Conservation (phyloP, 345 rosid species). For the Hevea brasiliensis region DNA sequence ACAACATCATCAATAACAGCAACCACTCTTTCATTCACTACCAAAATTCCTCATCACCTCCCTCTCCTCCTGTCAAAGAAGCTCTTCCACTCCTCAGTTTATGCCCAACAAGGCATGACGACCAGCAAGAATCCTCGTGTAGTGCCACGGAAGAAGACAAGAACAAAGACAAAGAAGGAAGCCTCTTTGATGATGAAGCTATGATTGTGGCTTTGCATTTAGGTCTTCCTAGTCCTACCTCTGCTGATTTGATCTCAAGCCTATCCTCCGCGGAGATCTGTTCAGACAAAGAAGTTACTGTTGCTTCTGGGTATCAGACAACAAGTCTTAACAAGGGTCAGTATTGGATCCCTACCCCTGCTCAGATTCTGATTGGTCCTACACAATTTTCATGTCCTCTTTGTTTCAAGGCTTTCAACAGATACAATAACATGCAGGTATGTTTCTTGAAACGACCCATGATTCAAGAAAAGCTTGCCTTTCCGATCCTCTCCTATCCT, state of each 20-base stretch:
- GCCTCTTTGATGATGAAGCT: constrained; percentile 32
- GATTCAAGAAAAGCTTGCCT: constrained; percentile 21
- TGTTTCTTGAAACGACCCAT: background rate
- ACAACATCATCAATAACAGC: constrained; percentile 19
- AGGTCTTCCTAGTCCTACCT: constrained; percentile 62
- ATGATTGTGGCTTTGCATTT: constrained; percentile 81
- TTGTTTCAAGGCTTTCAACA: constrained; percentile 97
- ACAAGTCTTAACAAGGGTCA: constrained; percentile 62
- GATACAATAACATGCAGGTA: constrained; percentile 99
- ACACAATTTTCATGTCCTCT: constrained; percentile 98
- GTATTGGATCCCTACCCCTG: constrained; percentile 99
- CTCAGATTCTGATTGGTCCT: constrained; percentile 96
- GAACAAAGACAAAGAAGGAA: constrained; percentile 35
- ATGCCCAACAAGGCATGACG: constrained; percentile 59
- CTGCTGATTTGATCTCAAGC: constrained; percentile 43
- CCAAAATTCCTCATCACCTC: constrained; percentile 31
- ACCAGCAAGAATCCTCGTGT: constrained; percentile 25
- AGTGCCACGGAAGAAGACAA: constrained; percentile 49
- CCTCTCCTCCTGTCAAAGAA: constrained; percentile 80
- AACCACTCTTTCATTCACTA: constrained; percentile 23
- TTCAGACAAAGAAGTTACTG: constrained; percentile 46
- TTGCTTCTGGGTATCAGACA: constrained; percentile 31
- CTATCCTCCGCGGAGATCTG: constrained; percentile 36
- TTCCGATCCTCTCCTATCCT: constrained; percentile 20
- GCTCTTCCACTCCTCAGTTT: constrained; percentile 87